Conservation (phyloP, 768 basidiomycete species). For the Clitopilus hobsonii region DNA sequence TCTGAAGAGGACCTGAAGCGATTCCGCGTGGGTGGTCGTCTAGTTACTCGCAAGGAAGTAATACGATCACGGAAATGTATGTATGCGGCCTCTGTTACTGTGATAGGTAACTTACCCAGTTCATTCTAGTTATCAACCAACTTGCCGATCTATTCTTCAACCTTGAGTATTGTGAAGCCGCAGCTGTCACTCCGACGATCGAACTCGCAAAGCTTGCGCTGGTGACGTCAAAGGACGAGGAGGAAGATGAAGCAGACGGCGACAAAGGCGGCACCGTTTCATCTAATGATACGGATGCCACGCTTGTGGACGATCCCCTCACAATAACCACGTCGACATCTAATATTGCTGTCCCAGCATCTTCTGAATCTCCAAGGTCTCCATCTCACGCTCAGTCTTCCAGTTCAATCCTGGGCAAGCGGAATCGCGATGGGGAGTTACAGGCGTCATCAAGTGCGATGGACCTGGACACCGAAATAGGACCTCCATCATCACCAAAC, state of each 20-base stretch:
- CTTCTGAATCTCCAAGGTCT: constrained; percentile 19
- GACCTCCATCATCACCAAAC: neutral
- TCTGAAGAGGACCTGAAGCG: constrained; percentile 78
- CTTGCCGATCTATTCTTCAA: constrained; percentile 76
- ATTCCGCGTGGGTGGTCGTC: constrained; percentile 83
- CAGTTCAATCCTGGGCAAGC: constrained; percentile 65
- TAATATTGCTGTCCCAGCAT: constrained; percentile 18
- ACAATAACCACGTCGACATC: constrained; percentile 25
- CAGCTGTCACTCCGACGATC: constrained; percentile 76
- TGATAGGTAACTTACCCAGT: constrained; percentile 6
- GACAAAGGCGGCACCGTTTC: constrained; percentile 72
- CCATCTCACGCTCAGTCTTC: constrained; percentile 28
- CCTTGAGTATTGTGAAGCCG: constrained; percentile 59
- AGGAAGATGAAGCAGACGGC: constrained; percentile 60
- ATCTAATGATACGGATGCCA: constrained; percentile 86
- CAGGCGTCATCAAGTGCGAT: constrained; percentile 33
- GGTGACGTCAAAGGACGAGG: constrained; percentile 86
- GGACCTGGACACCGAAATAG: constrained; percentile 52
- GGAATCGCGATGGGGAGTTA: constrained; percentile 45
- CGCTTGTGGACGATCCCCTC: constrained; percentile 72
- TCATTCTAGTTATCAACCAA: constrained; percentile 64
- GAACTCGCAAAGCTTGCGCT: constrained; percentile 90
- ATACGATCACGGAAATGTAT: constrained; percentile 81
- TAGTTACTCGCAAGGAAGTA: constrained; percentile 79
- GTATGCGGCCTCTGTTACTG: constrained; percentile 16